Conservation (phyloP, 306 rosid species). For the Corylus avellana region DNA sequence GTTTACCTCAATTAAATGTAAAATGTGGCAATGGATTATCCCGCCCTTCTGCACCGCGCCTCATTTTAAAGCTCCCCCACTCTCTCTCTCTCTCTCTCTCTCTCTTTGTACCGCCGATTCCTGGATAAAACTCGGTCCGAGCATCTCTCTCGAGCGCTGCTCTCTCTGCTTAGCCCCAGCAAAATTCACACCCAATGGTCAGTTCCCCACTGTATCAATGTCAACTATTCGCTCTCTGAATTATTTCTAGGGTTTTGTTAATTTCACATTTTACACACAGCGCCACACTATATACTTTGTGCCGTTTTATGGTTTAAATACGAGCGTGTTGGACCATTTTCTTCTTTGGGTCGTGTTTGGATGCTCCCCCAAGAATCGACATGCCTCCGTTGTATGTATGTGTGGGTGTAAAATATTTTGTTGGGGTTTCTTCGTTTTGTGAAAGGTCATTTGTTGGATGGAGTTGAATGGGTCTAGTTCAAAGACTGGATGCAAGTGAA, state of each 20-base stretch:
- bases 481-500: too few relatives aligned
- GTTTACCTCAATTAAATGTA: too few relatives aligned
- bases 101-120: not conserved
- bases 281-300: not conserved
- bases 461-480: too few relatives aligned
- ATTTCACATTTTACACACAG: not conserved
- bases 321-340: not conserved
- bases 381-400: not conserved
- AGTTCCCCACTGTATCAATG: not conserved
- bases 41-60: conserved; percentile 32
- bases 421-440: too few relatives aligned
- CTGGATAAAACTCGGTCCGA: not conserved
- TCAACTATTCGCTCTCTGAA: not conserved
- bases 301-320: not conserved
- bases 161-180: not conserved
- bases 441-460: too few relatives aligned
- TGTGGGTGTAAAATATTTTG: too few relatives aligned
- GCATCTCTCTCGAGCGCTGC: not conserved
- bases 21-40: conserved; percentile 6
- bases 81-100: not conserved
- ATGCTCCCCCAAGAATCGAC: not conserved
- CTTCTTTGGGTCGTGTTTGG: not conserved
- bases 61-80: conserved; percentile 16
- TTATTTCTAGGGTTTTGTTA: conserved; percentile 12
- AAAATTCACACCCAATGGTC: not conserved